phyloP scores from a whole-genome alignment of 2,329 filamentous ascomycete species.

The Epichloe sp. region DNA sequence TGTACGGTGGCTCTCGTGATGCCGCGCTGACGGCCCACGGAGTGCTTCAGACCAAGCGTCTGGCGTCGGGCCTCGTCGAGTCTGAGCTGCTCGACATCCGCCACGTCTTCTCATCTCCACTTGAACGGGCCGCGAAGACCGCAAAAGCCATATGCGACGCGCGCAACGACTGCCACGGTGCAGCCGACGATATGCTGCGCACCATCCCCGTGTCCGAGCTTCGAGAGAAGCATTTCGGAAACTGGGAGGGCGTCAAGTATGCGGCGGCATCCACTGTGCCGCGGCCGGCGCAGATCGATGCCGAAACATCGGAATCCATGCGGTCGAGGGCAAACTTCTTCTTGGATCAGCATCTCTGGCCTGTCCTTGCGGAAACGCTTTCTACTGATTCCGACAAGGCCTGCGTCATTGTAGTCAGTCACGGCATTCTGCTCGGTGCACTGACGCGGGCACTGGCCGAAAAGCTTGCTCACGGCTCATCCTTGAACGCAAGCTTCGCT shows the following conservation, averaged over 20 bases:
- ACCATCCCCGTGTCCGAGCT: slow-evolving; percentile 29
- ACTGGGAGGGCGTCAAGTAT: slow-evolving; percentile 52
- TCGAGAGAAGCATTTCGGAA: slow-evolving; percentile 64
- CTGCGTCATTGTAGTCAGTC: slow-evolving; percentile 57
- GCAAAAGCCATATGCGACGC: slow-evolving; percentile 51
- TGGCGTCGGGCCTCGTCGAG: slow-evolving; percentile 49
- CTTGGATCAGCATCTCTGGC: slow-evolving; percentile 48
- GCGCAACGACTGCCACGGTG: slow-evolving; percentile 23
- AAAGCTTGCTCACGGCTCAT: slow-evolving; percentile 26
- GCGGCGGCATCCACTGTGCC: slow-evolving; percentile 14
- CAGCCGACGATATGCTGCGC: slow-evolving; percentile 2
- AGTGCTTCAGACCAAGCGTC: slow-evolving; percentile 59
- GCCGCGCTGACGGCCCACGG: slow-evolving; percentile 73
- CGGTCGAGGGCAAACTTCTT: slow-evolving; percentile 50
- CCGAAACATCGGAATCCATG: slow-evolving; percentile 60
- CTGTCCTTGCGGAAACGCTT: slow-evolving; percentile 22
- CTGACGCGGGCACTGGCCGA: slow-evolving; percentile 51
- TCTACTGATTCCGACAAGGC: slow-evolving; percentile 4
- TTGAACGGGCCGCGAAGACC: slow-evolving; percentile 61
- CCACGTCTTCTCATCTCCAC: slow-evolving; percentile 66
- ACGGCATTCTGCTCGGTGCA: slow-evolving; percentile 66
- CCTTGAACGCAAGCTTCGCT: background rate
- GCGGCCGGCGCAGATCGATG: slow-evolving; percentile 27
- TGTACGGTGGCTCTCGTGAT: slow-evolving; percentile 71
- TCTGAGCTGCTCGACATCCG: slow-evolving; percentile 25